Conservation (phyloP, 73 alveolate species). For the Breviolum minutum region DNA sequence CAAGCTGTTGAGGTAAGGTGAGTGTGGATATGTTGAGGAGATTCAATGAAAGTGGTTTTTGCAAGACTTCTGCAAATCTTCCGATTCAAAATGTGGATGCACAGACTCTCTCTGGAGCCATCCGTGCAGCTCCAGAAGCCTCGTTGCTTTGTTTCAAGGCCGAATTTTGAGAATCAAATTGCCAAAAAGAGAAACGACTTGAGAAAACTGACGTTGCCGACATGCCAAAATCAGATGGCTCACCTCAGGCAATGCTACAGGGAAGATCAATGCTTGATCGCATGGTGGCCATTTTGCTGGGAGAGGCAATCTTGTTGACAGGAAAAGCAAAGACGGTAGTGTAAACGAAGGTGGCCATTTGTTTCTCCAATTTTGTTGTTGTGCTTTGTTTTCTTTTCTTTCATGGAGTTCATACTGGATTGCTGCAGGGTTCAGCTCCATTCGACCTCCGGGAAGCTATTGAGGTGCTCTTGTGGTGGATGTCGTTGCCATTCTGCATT, state of each 20-base stretch:
- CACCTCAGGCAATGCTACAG: background rate
- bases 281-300: constrained; percentile 36
- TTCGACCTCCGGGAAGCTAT: constrained; percentile 39
- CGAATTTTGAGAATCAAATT: background rate
- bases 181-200: background rate
- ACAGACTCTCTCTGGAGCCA: background rate
- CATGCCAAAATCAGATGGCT: too few species aligned
- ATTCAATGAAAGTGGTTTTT: too few species aligned
- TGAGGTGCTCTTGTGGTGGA: background rate
- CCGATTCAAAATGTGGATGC: background rate
- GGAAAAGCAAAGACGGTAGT: too few species aligned
- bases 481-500: background rate
- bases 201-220: too few species aligned
- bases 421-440: background rate
- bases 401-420: too few species aligned
- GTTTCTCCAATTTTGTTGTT: too few species aligned
- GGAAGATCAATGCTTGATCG: constrained; percentile 41
- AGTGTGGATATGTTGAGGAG: background rate
- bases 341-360: too few species aligned
- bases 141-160: background rate
- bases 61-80: background rate
- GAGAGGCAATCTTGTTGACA: background rate
- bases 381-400: too few species aligned
- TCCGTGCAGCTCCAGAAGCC: constrained; percentile 1
- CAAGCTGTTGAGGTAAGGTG: constrained; percentile 37